Evolutionary conservation across 2,329 filamentous ascomycete genomes (phyloP), one percentile per base, ranked within the genome.

Genomic region (Aulographum hederae): DNA sequence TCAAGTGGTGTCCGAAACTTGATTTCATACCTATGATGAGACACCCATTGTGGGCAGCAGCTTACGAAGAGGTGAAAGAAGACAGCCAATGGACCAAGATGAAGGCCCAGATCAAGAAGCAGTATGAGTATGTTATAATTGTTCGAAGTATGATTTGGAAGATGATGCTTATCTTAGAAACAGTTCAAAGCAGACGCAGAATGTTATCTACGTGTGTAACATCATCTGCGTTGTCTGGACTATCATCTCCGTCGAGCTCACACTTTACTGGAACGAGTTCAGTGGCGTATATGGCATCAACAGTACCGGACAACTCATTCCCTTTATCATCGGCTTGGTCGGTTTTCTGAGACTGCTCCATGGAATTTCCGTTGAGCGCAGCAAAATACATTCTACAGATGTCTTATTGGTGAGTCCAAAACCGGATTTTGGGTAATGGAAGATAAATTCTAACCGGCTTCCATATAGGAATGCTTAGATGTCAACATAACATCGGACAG

Each of bases 111-210:
- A n/a, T n/a, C n/a, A n/a, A n/a, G n/a, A n/a, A n/a, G n/a, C n/a
- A n/a, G n/a, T n/a, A n/a, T n/a, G n/a, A n/a, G n/a, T n/a, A n/a
- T n/a, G n/a, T n/a, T n/a, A n/a, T n/a, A n/a, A n/a, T n/a, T n/a
- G n/a, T n/a, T n/a, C n/a, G n/a, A n/a, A n/a, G n/a, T n/a, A n/a
- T n/a, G n/a, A n/a, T n/a, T n/a, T n/a, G n/a, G n/a, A n/a, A n/a
- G n/a, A n/a, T n/a, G n/a, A n/a, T n/a, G n/a, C n/a, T n/a, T n/a
- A n/a, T n/a, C n/a, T n/a, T n/a, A n/a, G n/a, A n/a, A n/a, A n/a
- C n/a, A n/a, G n/a, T n/a, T n/a, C n/a, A 35, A 34, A 43, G n/a
- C 46, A 49, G 17, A 39, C 56, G 30, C 44, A 57, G 19, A 39
- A 54, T 45, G 50, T 47, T 18, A 53, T 52, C 2, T 36, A 8